Base-by-base conservation (phyloP, 2,329 filamentous ascomycete species). In the Nothophoma quercina region DNA sequence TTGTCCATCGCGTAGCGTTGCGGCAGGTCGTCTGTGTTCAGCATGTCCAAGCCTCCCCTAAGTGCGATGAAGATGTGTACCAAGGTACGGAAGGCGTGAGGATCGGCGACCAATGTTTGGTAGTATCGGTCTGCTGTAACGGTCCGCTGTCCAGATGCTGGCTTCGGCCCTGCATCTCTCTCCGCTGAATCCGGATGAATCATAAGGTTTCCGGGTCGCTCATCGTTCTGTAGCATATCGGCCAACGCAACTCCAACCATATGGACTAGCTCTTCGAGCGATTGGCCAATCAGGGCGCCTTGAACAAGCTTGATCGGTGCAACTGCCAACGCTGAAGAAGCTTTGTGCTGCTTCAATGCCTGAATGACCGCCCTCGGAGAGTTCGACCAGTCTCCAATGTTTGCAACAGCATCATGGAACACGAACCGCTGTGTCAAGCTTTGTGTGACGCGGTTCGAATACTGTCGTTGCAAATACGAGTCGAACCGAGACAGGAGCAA, bases 401-500 rank as follows among this genome's bases (percentile, higher is more conserved):
- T 85, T 51, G 86, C 81, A 6, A 87, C 77, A 13, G 85, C 83
- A 63, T 91, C 86, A 62, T 88, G 88, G 2, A 83, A 79, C 3
- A 83, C 78, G 55, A 89, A 86, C 2, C 83, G 81, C 28, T 85
- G 82, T 5, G 81, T 79, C 39, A 86, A 70, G n/a, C 76, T 75
- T 22, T 84, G 78, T 18, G 83, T 77, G 15, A 82, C 74, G 26
- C 81, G 81, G 15, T 49, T 83, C 6, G 57, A 78, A 62, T 83
- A 81, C 58, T 82, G 78, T 18, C 77, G 77, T 56, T 85, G 76
- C 49, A 90, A 77, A 67, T 89, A 96, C 3, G 79, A 78, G 62
- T 93, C 89, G 69, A 96, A 93, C 63, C 93, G 88, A 2, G 86
- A 85, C 46, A 93, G 84, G 8, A 97, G 76, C 5, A 93, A 79